Conservation (phyloP, 2,329 filamentous ascomycete species). For the Fusarium brachygibbosum region DNA sequence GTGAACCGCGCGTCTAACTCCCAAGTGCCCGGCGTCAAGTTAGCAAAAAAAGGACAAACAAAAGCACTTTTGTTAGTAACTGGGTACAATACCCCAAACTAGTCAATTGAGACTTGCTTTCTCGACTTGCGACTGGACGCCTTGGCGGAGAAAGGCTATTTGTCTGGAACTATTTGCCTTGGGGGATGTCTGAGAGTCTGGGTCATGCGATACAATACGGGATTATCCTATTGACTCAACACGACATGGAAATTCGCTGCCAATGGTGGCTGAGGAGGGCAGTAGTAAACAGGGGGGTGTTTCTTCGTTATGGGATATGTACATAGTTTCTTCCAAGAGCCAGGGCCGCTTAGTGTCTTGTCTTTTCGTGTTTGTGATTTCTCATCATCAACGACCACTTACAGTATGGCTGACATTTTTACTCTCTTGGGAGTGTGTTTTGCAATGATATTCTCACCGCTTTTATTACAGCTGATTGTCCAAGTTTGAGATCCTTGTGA, state of each 20-base stretch:
- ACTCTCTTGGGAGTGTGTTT: constrained; percentile 1
- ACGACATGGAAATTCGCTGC: not conserved
- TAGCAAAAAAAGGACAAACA: not conserved
- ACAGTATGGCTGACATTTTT: not conserved
- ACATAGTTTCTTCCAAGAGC: not conserved
- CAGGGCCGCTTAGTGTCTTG: constrained; percentile 1
- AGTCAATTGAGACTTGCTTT: not conserved
- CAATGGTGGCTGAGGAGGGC: constrained; percentile 16
- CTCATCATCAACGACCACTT: constrained; percentile 2
- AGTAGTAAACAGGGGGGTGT: not conserved
- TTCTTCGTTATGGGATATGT: not conserved
- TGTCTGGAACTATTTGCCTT: constrained; percentile 12
- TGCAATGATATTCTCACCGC: constrained; percentile 30
- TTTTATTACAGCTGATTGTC: constrained; percentile 7
- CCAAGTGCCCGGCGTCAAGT: constrained; percentile 5
- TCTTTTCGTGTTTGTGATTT: constrained; percentile 7
- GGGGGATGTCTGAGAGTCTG: not conserved
- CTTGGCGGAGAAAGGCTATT: constrained; percentile 3
- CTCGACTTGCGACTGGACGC: constrained; percentile 29
- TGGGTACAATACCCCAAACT: not conserved
- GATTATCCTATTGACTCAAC: constrained; percentile 1
- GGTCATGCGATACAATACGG: constrained; percentile 25
- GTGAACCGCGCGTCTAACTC: constrained; percentile 32
- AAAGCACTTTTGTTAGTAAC: constrained; percentile 13
- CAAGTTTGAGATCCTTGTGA: not conserved